These are phyloP conservation scores for Henningerozyma blattae DNA, from an alignment of 805 yeast genomes.

Conservation along the genomic window DNA sequence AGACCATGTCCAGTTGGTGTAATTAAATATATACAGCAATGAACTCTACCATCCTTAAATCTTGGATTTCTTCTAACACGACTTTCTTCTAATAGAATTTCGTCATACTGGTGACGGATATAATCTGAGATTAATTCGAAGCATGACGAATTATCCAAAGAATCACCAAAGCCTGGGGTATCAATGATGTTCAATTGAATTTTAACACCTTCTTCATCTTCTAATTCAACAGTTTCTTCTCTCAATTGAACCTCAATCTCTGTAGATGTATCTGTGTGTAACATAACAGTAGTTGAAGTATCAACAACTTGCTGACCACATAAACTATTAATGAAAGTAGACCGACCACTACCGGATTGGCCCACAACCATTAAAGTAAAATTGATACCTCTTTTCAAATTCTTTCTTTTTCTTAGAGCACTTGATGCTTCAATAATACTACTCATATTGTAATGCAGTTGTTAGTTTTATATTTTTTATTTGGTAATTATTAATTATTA, in stretches of 20 bases:
- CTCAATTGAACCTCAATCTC: conserved; percentile 51
- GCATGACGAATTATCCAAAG: conserved; percentile 53
- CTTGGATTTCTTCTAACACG: conserved; percentile 77
- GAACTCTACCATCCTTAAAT: conserved; percentile 75
- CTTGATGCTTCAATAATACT: conserved; percentile 39
- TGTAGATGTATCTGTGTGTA: conserved; percentile 38
- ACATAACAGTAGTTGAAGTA: conserved; percentile 44
- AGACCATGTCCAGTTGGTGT: conserved; percentile 80
- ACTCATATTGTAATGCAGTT: conserved; percentile 32
- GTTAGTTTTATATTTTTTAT: no score
- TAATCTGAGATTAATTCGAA: conserved; percentile 66
- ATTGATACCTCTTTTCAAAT: conserved; percentile 70
- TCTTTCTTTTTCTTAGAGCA: conserved; percentile 61
- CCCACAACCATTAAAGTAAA: conserved; percentile 84
- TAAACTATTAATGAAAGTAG: conserved; percentile 83
- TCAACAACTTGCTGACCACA: conserved; percentile 84
- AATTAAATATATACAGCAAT: conserved; percentile 61
- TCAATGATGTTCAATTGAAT: conserved; percentile 66
- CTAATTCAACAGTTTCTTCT: conserved; percentile 73
- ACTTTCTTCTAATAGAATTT: conserved; percentile 67
- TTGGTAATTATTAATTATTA: no score
- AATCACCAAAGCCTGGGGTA: conserved; percentile 76
- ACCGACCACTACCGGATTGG: conserved; percentile 76
- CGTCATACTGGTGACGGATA: conserved; percentile 73
- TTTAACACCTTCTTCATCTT: conserved; percentile 77